These are phyloP conservation scores for Ceratopteris richardii DNA, from an alignment of 75 land plant species.

Conservation along the genomic window DNA sequence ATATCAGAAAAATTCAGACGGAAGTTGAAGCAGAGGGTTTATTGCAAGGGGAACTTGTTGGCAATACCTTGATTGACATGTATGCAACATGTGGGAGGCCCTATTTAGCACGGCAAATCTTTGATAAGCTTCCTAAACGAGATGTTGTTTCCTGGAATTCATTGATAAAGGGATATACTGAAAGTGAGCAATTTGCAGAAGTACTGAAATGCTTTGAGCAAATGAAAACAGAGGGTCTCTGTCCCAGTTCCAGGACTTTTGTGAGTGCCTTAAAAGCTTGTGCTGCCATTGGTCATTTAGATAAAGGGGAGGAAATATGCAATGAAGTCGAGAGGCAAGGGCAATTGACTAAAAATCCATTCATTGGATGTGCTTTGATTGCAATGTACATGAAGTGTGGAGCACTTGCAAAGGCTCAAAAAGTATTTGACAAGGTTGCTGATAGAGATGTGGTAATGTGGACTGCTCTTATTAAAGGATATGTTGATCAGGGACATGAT, in stretches of 20 bases:
- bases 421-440: conserved; percentile 8
- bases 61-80: neutral
- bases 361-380: conserved; percentile 6
- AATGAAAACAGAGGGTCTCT: no score
- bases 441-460: neutral
- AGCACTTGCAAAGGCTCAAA: conserved; percentile 1
- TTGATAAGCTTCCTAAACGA: conserved; percentile 1
- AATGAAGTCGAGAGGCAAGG: no score
- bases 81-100: conserved; percentile 2
- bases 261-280: conserved; percentile 29
- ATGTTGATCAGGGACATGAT: conserved; percentile 7
- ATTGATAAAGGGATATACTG: neutral
- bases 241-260: neutral
- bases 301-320: conserved; percentile 19
- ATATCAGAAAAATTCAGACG: conserved; percentile 4
- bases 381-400: conserved; percentile 19
- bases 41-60: conserved; percentile 6
- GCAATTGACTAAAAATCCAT: neutral
- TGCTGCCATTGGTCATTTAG: conserved; percentile 26
- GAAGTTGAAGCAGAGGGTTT: conserved; percentile 8
- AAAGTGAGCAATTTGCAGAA: neutral
- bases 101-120: neutral
- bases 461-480: conserved; percentile 14
- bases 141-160: no score
- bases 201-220: no score